phyloP scores from a whole-genome alignment of 805 yeast genomes.

The Nakazawaea anatomiae region DNA sequence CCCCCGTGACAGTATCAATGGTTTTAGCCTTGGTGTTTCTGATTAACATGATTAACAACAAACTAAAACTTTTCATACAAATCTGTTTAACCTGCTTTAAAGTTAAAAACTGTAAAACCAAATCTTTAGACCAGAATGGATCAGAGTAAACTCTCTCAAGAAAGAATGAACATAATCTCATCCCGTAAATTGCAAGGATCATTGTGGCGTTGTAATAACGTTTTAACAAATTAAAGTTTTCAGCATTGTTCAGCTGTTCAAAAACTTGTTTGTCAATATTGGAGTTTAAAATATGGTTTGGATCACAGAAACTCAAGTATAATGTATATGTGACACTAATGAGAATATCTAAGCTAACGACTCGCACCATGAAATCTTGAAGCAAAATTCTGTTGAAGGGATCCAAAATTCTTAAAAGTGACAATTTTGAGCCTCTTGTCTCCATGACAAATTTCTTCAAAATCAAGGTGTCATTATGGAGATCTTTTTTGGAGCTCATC shows the following conservation, averaged over 20 bases:
- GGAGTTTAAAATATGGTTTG: slow-evolving; percentile 6
- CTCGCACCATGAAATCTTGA: slow-evolving; percentile 1
- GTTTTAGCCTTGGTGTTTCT: background rate
- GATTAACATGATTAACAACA: slow-evolving; percentile 1
- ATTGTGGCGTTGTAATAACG: slow-evolving; percentile 3
- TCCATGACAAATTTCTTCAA: slow-evolving; percentile 3
- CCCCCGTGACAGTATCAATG: background rate
- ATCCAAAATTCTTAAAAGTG: background rate
- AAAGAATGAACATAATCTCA: slow-evolving; percentile 1
- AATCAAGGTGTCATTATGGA: background rate
- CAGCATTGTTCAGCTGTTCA: background rate
- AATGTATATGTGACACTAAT: background rate
- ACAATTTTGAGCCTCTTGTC: background rate
- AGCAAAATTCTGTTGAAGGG: background rate
- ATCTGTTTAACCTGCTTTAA: slow-evolving; percentile 4
- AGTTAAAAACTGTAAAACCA: slow-evolving; percentile 1
- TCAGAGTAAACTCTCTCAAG: slow-evolving; percentile 2
- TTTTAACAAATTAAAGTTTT: slow-evolving; percentile 3
- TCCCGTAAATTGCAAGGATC: background rate
- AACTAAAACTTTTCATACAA: background rate
- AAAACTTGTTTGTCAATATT: slow-evolving; percentile 1
- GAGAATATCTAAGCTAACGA: slow-evolving; percentile 1
- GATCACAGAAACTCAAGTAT: slow-evolving; percentile 1
- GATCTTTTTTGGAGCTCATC: background rate
- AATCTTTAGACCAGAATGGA: slow-evolving; percentile 1